phyloP scores from a whole-genome alignment of 2,329 filamentous ascomycete species.

The Cytospora leucostoma region DNA sequence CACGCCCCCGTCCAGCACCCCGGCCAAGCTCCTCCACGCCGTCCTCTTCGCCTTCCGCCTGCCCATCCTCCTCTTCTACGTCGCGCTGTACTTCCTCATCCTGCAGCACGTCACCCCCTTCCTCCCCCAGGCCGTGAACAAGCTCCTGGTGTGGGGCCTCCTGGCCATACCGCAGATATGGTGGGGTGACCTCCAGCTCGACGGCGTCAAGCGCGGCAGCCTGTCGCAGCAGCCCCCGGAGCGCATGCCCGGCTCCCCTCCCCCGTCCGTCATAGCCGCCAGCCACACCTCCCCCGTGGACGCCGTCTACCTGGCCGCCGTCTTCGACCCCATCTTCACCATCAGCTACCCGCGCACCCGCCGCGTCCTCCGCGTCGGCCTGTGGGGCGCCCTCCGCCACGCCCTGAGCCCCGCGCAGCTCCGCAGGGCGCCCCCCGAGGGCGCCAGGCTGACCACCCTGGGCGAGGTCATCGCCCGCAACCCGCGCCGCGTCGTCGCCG shows the following conservation, averaged over 20 bases:
- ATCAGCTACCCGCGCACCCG: slow-evolving; percentile 75
- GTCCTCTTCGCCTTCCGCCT: slow-evolving; percentile 80
- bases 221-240: slow-evolving; percentile 71
- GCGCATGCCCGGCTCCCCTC: slow-evolving; percentile 67
- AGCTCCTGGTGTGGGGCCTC: slow-evolving; percentile 83
- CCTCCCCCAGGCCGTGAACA: slow-evolving; percentile 63
- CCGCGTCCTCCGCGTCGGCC: slow-evolving; percentile 73
- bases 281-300: slow-evolving; percentile 94
- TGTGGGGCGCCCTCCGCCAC: slow-evolving; percentile 72
- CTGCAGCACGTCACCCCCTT: slow-evolving; percentile 75
- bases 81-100: slow-evolving; percentile 72
- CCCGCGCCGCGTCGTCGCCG: slow-evolving; percentile 74
- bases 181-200: slow-evolving; percentile 98
- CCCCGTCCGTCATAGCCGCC: slow-evolving; percentile 80
- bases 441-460: slow-evolving; percentile 59
- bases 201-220: slow-evolving; percentile 91
- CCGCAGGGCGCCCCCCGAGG: slow-evolving; percentile 41
- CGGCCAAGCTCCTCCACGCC: slow-evolving; percentile 65
- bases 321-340: slow-evolving; percentile 96
- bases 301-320: slow-evolving; percentile 87
- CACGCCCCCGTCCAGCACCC: slow-evolving; percentile 61
- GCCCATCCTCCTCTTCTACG: slow-evolving; percentile 71
- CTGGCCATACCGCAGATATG: slow-evolving; percentile 89
- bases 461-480: slow-evolving; percentile 64
- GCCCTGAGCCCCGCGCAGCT: slow-evolving; percentile 65